Conservation (phyloP, 305 asterid genomes). For the Solanum aculeatissimum region DNA sequence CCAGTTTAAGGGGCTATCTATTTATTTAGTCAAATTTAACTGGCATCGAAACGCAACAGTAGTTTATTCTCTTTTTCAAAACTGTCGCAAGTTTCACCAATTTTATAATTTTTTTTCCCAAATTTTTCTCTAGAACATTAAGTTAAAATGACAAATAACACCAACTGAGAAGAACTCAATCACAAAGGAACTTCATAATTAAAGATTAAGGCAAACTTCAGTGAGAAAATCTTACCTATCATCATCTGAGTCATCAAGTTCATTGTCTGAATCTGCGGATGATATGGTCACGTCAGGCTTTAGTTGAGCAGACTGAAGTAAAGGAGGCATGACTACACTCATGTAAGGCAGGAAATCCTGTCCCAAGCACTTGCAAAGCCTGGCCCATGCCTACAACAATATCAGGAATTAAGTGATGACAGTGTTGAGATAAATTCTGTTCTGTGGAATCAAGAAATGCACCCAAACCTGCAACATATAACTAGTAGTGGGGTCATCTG, state of each 20-base stretch:
- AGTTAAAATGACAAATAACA: neutral
- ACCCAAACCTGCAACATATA: conserved; percentile 85
- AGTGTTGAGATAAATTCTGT: neutral
- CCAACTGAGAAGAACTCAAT: neutral
- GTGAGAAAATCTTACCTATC: conserved; percentile 44
- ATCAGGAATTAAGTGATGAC: neutral
- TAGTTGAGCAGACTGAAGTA: conserved; percentile 92
- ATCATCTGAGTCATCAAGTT: conserved; percentile 85
- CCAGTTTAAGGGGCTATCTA: neutral
- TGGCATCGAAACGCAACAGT: neutral
- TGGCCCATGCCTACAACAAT: conserved; percentile 87
- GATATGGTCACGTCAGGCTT: conserved; percentile 94
- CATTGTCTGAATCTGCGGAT: conserved; percentile 86
- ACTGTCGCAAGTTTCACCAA: neutral
- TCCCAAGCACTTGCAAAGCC: conserved; percentile 97
- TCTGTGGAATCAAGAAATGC: neutral
- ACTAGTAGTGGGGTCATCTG: conserved; percentile 95
- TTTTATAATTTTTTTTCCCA: neutral
- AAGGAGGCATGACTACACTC: conserved; percentile 97
- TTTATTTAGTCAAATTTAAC: neutral
- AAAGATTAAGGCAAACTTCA: neutral
- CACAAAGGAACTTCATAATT: neutral
- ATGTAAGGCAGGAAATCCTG: conserved; percentile 96
- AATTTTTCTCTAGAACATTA: neutral
- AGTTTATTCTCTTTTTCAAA: neutral